These are phyloP conservation scores for Thielaviopsis euricoi DNA, from an alignment of 2,329 filamentous ascomycete genomes.

Conservation along the genomic window DNA sequence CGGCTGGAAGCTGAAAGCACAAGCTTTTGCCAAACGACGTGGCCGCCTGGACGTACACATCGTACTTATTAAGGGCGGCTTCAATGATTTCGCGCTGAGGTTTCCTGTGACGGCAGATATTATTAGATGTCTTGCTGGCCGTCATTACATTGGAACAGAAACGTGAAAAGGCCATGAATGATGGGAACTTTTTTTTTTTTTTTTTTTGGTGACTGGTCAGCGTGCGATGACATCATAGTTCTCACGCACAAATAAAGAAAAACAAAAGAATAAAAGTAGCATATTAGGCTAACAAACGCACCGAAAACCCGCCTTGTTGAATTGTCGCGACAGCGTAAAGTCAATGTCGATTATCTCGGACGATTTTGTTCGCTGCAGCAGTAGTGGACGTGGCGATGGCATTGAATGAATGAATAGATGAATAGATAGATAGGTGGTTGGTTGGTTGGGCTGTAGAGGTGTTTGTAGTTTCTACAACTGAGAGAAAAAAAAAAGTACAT, in stretches of 20 bases:
- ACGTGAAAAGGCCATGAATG: too few relatives aligned
- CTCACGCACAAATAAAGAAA: not conserved
- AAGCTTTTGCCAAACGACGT: constrained; percentile 86
- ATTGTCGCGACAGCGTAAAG: constrained; percentile 57
- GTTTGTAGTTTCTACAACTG: too few relatives aligned
- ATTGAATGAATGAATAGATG: not conserved
- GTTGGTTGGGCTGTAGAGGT: too few relatives aligned
- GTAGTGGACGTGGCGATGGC: not conserved
- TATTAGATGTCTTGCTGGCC: not conserved
- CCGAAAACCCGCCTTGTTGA: constrained; percentile 60
- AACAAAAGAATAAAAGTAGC: not conserved
- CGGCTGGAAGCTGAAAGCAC: constrained; percentile 81
- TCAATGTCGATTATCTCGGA: constrained; percentile 38
- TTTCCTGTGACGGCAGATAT: constrained; percentile 35
- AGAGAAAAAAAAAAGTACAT: too few relatives aligned
- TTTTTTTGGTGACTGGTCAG: too few relatives aligned
- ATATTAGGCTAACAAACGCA: constrained; percentile 19
- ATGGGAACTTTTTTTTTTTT: too few relatives aligned
- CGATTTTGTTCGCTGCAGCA: not conserved
- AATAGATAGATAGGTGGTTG: too few relatives aligned
- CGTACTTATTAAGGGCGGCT: constrained; percentile 63
- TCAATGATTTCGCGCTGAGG: constrained; percentile 76
- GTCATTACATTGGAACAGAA: too few relatives aligned
- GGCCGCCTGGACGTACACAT: constrained; percentile 87
- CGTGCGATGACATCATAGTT: not conserved